Conservation (phyloP, 1,139 yeast species). For the Yarrowia galli region DNA sequence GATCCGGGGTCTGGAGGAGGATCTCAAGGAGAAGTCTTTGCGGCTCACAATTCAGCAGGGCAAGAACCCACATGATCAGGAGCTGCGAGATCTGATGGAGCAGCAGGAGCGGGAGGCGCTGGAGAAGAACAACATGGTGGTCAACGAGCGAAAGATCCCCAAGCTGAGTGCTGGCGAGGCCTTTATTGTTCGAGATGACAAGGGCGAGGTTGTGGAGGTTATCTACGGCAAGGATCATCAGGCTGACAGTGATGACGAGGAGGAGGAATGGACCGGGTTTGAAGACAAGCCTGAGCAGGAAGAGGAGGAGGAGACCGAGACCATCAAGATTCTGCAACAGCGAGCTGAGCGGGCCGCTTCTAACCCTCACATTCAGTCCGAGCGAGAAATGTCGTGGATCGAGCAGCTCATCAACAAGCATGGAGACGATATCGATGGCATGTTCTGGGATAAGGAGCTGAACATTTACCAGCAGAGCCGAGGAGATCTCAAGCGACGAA, state of each 20-base stretch:
- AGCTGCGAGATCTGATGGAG: constrained; percentile 50
- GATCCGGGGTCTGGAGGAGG: constrained; percentile 53
- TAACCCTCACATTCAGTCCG: constrained; percentile 67
- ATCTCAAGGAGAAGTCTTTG: constrained; percentile 42
- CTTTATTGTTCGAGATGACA: constrained; percentile 73
- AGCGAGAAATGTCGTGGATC: constrained; percentile 80
- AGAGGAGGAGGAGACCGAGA: constrained; percentile 51
- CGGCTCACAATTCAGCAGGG: constrained; percentile 38
- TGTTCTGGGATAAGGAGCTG: constrained; percentile 90
- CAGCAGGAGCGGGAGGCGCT: constrained; percentile 49
- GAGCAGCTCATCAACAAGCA: constrained; percentile 69
- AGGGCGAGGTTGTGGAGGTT: constrained; percentile 72
- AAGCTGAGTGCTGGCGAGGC: constrained; percentile 74
- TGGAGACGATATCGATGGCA: constrained; percentile 86
- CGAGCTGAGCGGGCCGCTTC: constrained; percentile 63
- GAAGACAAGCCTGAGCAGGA: constrained; percentile 42
- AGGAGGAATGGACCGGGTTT: constrained; percentile 45
- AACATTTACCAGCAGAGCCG: constrained; percentile 83
- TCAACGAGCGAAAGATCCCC: constrained; percentile 48
- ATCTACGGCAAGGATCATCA: constrained; percentile 64
- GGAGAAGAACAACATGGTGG: constrained; percentile 54
- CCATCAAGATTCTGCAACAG: constrained; percentile 72
- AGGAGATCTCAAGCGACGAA: constrained; percentile 79
- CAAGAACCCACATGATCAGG: constrained; percentile 43
- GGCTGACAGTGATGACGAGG: constrained; percentile 46